phyloP scores from a whole-genome alignment of 1,284 basidiomycete species.

The Moesziomyces sp. region DNA sequence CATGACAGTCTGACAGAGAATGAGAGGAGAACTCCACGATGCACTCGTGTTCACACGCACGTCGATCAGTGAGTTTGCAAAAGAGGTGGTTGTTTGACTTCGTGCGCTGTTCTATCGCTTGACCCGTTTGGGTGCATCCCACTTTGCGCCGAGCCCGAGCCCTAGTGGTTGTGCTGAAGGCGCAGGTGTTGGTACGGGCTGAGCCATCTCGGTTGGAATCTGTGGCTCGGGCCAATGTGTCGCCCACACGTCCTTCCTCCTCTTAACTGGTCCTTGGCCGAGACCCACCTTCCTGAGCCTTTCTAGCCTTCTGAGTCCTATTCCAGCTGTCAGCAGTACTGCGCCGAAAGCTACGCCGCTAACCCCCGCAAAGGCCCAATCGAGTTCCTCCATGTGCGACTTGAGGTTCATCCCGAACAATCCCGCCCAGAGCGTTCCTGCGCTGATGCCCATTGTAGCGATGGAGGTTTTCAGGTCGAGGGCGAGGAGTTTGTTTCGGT shows the following conservation, averaged over 20 bases:
- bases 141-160: slow-evolving; percentile 24
- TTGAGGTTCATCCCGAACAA: slow-evolving; percentile 88
- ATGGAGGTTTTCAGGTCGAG: slow-evolving; percentile 94
- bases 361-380: slow-evolving; percentile 50
- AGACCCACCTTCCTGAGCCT: slow-evolving; percentile 49
- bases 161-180: slow-evolving; percentile 1
- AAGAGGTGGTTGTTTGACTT: background rate
- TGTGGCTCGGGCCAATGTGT: background rate
- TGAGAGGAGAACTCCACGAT: too few relatives aligned
- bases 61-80: too few relatives aligned
- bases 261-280: slow-evolving; percentile 3
- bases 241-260: background rate
- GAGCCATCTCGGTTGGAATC: background rate
- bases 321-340: slow-evolving; percentile 33
- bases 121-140: slow-evolving; percentile 4
- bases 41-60: too few relatives aligned
- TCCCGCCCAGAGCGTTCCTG: slow-evolving; percentile 91
- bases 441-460: slow-evolving; percentile 87
- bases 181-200: background rate
- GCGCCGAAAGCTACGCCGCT: slow-evolving; percentile 38
- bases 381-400: slow-evolving; percentile 51
- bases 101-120: background rate
- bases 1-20: too few relatives aligned
- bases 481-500: slow-evolving; percentile 89
- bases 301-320: slow-evolving; percentile 45